Evolutionary conservation across 306 rosid species (phyloP).

Genomic region (Ormosia semicastrata): DNA sequence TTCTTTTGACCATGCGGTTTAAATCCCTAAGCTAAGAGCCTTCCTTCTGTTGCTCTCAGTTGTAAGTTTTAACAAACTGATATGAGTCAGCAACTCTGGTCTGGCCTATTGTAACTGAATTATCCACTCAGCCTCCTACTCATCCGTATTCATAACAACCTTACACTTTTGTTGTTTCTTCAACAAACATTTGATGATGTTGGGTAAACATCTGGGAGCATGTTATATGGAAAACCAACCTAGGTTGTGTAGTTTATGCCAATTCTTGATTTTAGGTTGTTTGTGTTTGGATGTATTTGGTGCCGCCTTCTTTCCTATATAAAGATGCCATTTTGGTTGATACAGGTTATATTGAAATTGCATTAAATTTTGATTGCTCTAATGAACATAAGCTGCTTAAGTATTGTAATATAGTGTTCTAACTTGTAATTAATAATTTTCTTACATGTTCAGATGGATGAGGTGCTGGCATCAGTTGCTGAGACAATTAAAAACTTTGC

Average conservation of each 20-base stretch:
- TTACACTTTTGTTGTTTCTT: neutral
- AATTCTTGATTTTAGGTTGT: neutral
- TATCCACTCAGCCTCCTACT: neutral
- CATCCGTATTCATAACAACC: neutral
- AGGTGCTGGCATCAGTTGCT: constrained; percentile 86
- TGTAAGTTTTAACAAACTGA: neutral
- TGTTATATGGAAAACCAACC: neutral
- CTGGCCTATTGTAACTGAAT: neutral
- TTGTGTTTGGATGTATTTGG: neutral
- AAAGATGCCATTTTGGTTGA: neutral
- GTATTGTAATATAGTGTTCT: neutral
- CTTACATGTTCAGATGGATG: constrained; percentile 66
- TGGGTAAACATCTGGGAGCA: neutral
- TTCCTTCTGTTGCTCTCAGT: neutral
- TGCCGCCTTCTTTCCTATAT: neutral
- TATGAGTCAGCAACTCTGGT: neutral
- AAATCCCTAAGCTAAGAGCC: neutral
- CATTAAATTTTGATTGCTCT: neutral
- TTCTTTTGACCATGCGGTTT: neutral
- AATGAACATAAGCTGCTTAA: neutral
- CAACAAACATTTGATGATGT: neutral
- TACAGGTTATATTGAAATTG: neutral
- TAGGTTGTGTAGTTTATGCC: neutral
- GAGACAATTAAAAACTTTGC: constrained; percentile 89
- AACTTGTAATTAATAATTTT: neutral